Conservation (phyloP, 495 filamentous ascomycete genomes). For the Penicillium lividum region DNA sequence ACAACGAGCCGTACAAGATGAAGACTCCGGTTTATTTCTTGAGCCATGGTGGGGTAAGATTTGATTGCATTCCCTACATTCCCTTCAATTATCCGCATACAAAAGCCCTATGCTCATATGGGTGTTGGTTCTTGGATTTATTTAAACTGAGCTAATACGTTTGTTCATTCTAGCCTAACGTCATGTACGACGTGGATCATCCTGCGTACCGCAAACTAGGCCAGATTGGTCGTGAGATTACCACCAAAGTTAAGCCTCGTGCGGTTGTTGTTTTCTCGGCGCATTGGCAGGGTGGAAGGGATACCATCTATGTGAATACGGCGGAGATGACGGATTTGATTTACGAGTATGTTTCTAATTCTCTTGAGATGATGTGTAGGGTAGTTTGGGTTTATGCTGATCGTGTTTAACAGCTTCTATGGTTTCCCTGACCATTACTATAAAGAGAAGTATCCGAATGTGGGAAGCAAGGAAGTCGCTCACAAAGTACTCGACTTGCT, state of each 20-base stretch:
- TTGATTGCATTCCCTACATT: too few relatives aligned
- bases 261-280: slow-evolving; percentile 87
- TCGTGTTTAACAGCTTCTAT: slow-evolving; percentile 58
- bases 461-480: slow-evolving; percentile 66
- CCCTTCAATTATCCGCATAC: too few relatives aligned
- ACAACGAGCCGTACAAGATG: slow-evolving; percentile 15
- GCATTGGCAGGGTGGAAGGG: slow-evolving; percentile 70
- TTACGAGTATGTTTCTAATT: slow-evolving; percentile 63
- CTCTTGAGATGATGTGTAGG: too few relatives aligned
- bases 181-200: slow-evolving; percentile 73
- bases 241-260: slow-evolving; percentile 72
- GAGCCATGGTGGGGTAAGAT: slow-evolving; percentile 71
- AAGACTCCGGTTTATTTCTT: slow-evolving; percentile 75
- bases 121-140: too few relatives aligned
- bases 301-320: slow-evolving; percentile 70
- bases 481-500: slow-evolving; percentile 64
- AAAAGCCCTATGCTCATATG: too few relatives aligned
- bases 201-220: slow-evolving; percentile 72
- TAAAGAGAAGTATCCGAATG: slow-evolving; percentile 67
- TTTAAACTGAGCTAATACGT: neutral
- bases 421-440: slow-evolving; percentile 69
- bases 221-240: slow-evolving; percentile 75
- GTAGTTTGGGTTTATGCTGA: neutral
- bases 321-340: slow-evolving; percentile 71
- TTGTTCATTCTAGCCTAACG: slow-evolving; percentile 55